Conservation (phyloP, 2,329 filamentous ascomycete genomes). For the Lecanicillium sp. region DNA sequence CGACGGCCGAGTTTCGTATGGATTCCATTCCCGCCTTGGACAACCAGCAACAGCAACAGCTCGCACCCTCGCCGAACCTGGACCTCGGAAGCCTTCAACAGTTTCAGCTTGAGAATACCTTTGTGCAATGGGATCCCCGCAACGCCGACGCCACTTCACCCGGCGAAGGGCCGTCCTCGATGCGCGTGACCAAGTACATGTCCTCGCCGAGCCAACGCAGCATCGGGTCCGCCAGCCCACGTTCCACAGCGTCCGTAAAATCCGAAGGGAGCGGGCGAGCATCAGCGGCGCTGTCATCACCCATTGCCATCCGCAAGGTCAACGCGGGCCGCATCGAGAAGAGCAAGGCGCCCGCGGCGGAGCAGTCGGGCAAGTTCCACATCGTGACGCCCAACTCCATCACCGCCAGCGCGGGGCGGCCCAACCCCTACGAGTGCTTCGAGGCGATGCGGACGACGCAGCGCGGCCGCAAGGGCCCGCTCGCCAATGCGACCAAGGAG, state of each 20-base stretch:
- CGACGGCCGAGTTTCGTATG: slow-evolving; percentile 1
- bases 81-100: not conserved
- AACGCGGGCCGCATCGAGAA: slow-evolving; percentile 41
- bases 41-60: slow-evolving; percentile 1
- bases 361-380: slow-evolving; percentile 42
- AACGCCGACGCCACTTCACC: not conserved
- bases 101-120: slow-evolving; percentile 6
- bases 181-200: slow-evolving; percentile 17
- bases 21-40: not conserved
- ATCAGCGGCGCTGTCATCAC: slow-evolving; percentile 19
- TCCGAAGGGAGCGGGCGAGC: slow-evolving; percentile 24
- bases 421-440: slow-evolving; percentile 50
- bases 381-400: slow-evolving; percentile 51
- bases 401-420: slow-evolving; percentile 42
- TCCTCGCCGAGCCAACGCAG: slow-evolving; percentile 26
- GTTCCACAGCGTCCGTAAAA: slow-evolving; percentile 23
- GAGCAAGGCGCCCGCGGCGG: slow-evolving; percentile 32
- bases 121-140: slow-evolving; percentile 3
- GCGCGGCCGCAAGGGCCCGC: slow-evolving; percentile 49
- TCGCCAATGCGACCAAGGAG: slow-evolving; percentile 49
- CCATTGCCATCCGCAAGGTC: slow-evolving; percentile 35
- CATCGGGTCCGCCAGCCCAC: slow-evolving; percentile 26
- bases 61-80: not conserved
- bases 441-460: slow-evolving; percentile 47
- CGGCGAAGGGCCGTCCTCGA: slow-evolving; percentile 1